A percentile compares a stretch with the other conserved stretches of the same genome.
These are phyloP conservation scores for Backusella australiensis DNA, from an alignment of 192 early-diverging fungal species.

Conservation along the genomic window DNA sequence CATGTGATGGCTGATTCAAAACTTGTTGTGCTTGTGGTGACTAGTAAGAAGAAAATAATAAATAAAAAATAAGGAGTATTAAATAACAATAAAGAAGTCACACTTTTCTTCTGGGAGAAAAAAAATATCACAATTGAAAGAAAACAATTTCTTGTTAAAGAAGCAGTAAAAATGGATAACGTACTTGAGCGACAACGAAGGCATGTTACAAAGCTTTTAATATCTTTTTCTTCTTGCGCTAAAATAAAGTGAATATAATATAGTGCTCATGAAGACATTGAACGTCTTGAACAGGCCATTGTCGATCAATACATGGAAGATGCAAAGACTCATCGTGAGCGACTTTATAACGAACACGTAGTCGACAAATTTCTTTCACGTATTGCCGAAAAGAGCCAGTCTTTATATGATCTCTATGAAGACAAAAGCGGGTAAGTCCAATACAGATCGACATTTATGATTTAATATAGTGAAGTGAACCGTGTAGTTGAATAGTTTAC, in stretches of 20 bases:
- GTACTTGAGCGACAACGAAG: constrained; percentile 71
- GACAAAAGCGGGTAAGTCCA: constrained; percentile 68
- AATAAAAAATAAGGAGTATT: no score
- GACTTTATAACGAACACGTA: constrained; percentile 77
- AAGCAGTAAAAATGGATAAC: constrained; percentile 49
- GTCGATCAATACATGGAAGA: constrained; percentile 78
- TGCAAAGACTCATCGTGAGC: constrained; percentile 79
- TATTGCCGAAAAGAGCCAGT: constrained; percentile 63
- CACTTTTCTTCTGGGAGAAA: no score
- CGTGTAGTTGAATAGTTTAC: constrained; percentile 38
- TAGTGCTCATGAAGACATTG: constrained; percentile 84
- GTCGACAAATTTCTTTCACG: constrained; percentile 69
- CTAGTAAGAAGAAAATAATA: no score
- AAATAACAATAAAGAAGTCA: no score
- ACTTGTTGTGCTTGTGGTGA: no score
- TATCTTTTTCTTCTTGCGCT: background rate
- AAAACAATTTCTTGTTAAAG: no score
- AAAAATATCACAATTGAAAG: no score
- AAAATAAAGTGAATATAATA: constrained; percentile 6
- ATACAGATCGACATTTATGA: background rate
- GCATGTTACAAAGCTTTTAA: background rate
- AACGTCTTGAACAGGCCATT: constrained; percentile 86
- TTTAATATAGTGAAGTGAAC: background rate
- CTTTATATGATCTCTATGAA: constrained; percentile 60
- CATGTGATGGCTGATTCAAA: no score